phyloP scores from a whole-genome alignment of 305 asterid genomes.

The Fraxinus albicans region DNA sequence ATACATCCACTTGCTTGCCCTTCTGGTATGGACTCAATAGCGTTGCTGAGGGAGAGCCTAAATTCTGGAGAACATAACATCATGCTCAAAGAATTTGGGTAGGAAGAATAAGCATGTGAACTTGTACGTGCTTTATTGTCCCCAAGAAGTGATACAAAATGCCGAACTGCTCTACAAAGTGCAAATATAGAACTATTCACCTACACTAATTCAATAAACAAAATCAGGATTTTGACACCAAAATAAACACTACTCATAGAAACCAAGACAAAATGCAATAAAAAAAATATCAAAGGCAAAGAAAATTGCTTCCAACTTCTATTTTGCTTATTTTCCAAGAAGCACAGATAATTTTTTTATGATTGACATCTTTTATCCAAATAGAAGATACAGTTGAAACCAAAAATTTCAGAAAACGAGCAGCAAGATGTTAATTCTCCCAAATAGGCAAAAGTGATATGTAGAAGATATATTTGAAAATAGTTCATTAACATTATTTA shows the following conservation, averaged over 20 bases:
- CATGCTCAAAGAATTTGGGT: constrained; percentile 55
- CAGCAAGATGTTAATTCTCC: constrained; percentile 12
- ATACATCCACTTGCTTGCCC: constrained; percentile 88
- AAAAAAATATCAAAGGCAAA: constrained; percentile 21
- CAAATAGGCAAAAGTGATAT: constrained; percentile 4
- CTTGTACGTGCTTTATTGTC: constrained; percentile 33
- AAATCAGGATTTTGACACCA: constrained; percentile 27
- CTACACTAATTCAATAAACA: constrained; percentile 46
- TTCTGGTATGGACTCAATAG: constrained; percentile 80
- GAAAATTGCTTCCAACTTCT: constrained; percentile 11
- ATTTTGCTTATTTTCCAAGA: constrained; percentile 17
- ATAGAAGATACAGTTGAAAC: constrained; percentile 14
- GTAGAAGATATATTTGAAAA: background rate
- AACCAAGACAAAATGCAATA: constrained; percentile 11
- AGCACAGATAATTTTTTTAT: constrained; percentile 5
- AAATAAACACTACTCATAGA: constrained; percentile 12
- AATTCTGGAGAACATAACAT: constrained; percentile 64
- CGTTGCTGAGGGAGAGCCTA: constrained; percentile 66
- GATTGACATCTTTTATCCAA: background rate
- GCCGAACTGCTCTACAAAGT: constrained; percentile 75
- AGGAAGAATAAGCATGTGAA: constrained; percentile 31
- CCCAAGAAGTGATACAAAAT: constrained; percentile 34
- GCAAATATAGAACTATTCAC: constrained; percentile 67
- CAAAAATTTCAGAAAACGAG: constrained; percentile 9
- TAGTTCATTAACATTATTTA: background rate